These are phyloP conservation scores for Neurospora discreta DNA, from an alignment of 495 filamentous ascomycete genomes.

Conservation along the genomic window DNA sequence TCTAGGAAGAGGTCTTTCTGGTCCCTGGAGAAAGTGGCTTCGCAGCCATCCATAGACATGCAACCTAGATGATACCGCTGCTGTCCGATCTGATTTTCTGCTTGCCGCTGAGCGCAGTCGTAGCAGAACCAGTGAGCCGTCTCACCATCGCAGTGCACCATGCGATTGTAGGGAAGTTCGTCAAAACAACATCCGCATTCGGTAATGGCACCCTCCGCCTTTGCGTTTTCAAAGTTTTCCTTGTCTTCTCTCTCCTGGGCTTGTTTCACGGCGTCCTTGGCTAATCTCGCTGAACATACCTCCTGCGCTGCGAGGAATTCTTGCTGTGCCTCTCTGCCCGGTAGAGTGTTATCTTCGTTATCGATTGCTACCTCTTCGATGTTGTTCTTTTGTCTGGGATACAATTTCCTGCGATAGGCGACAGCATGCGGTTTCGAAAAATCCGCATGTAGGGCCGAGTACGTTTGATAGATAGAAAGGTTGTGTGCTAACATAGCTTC, in stretches of 20 bases:
- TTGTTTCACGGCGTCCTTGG: conserved; percentile 18
- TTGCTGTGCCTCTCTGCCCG: conserved; percentile 9
- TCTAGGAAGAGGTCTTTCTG: conserved; percentile 49
- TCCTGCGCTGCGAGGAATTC: conserved; percentile 20
- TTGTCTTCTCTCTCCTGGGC: conserved; percentile 26
- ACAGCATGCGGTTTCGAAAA: conserved; percentile 4
- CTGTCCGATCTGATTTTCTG: conserved; percentile 56
- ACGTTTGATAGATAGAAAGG: conserved; percentile 19
- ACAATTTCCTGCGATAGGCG: neutral
- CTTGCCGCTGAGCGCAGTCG: conserved; percentile 49
- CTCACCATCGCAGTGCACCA: conserved; percentile 53
- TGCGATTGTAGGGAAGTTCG: conserved; percentile 51
- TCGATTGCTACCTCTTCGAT: conserved; percentile 13
- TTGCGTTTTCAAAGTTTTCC: conserved; percentile 31
- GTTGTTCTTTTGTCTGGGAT: conserved; percentile 3
- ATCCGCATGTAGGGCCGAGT: conserved; percentile 17
- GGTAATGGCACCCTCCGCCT: conserved; percentile 36
- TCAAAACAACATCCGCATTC: conserved; percentile 66
- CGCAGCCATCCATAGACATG: conserved; percentile 40
- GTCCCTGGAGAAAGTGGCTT: conserved; percentile 27
- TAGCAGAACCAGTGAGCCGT: conserved; percentile 51
- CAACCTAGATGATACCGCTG: conserved; percentile 47
- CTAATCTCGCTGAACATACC: conserved; percentile 8
- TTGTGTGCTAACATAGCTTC: conserved; percentile 4
- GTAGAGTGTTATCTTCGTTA: neutral